A percentile compares a stretch with the other conserved stretches of the same genome.
These are phyloP conservation scores for Pyrus hybrid DNA, from an alignment of 331 rosid genomes.

Conservation along the genomic window DNA sequence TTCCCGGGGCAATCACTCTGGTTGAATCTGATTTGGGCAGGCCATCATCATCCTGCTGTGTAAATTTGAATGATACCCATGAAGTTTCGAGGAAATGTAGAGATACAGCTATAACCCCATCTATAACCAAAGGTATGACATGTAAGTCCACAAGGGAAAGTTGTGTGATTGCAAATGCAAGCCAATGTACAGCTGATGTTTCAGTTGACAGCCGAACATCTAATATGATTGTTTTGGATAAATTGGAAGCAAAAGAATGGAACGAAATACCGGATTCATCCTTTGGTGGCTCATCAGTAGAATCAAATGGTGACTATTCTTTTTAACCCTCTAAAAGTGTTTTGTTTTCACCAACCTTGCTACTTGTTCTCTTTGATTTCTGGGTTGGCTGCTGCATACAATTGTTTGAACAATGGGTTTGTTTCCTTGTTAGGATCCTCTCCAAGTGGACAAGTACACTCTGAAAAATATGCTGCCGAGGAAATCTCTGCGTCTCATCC, in stretches of 20 bases:
- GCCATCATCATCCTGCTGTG: conserved; percentile 26
- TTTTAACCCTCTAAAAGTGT: neutral
- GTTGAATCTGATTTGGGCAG: conserved; percentile 7
- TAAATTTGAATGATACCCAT: conserved; percentile 16
- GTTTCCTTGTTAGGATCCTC: conserved; percentile 14
- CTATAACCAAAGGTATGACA: conserved; percentile 19
- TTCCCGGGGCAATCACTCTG: conserved; percentile 3
- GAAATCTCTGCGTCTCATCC: conserved; percentile 27
- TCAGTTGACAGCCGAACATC: neutral
- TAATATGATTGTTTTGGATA: neutral
- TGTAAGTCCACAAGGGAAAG: conserved; percentile 17
- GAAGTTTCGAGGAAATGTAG: conserved; percentile 12
- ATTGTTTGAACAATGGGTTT: neutral
- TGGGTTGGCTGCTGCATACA: conserved; percentile 15
- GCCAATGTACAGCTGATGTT: conserved; percentile 12
- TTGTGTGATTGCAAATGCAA: conserved; percentile 31
- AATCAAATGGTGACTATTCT: conserved; percentile 40
- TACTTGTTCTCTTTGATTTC: conserved; percentile 11
- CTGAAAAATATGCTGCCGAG: conserved; percentile 18
- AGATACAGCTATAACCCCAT: conserved; percentile 9
- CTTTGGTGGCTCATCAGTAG: conserved; percentile 18
- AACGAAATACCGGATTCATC: conserved; percentile 28
- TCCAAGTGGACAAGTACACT: conserved; percentile 11
- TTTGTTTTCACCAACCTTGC: conserved; percentile 1
- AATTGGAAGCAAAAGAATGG: conserved; percentile 21